These are phyloP conservation scores for Kurtzmaniella natalensis DNA, from an alignment of 1,139 yeast species.

Conservation along the genomic window DNA sequence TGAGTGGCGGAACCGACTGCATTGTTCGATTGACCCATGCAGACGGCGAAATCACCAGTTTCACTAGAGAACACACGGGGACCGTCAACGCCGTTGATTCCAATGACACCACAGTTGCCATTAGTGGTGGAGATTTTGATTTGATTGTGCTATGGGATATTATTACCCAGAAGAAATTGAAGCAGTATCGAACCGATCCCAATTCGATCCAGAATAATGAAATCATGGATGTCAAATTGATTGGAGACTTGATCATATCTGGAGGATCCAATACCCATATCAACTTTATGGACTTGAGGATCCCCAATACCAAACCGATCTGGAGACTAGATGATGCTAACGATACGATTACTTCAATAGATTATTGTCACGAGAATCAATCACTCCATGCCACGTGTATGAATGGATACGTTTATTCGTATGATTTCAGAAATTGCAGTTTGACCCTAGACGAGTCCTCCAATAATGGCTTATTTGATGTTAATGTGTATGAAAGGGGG, in stretches of 20 bases:
- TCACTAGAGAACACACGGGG: conserved; percentile 17
- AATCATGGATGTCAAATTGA: conserved; percentile 13
- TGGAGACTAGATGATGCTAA: conserved; percentile 17
- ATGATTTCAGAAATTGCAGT: conserved; percentile 24
- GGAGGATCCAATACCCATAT: conserved; percentile 24
- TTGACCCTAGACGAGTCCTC: conserved; percentile 8
- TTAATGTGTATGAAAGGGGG: not conserved
- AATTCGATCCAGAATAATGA: conserved; percentile 10
- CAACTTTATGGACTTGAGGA: conserved; percentile 15
- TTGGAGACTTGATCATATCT: conserved; percentile 15
- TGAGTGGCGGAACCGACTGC: conserved; percentile 22
- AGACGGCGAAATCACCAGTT: conserved; percentile 7
- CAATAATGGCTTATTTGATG: not conserved
- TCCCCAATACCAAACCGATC: conserved; percentile 10
- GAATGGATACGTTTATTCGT: conserved; percentile 21
- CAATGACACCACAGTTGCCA: conserved; percentile 7
- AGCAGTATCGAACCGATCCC: conserved; percentile 7
- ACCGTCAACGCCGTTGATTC: conserved; percentile 17
- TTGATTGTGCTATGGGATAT: conserved; percentile 15
- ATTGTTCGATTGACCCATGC: conserved; percentile 16
- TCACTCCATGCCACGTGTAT: conserved; percentile 22
- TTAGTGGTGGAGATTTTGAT: conserved; percentile 10
- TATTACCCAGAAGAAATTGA: conserved; percentile 11
- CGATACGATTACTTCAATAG: conserved; percentile 27
- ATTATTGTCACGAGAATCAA: conserved; percentile 10